Conservation (phyloP, 2,329 filamentous ascomycete species). For the Penicillium janthinellum region DNA sequence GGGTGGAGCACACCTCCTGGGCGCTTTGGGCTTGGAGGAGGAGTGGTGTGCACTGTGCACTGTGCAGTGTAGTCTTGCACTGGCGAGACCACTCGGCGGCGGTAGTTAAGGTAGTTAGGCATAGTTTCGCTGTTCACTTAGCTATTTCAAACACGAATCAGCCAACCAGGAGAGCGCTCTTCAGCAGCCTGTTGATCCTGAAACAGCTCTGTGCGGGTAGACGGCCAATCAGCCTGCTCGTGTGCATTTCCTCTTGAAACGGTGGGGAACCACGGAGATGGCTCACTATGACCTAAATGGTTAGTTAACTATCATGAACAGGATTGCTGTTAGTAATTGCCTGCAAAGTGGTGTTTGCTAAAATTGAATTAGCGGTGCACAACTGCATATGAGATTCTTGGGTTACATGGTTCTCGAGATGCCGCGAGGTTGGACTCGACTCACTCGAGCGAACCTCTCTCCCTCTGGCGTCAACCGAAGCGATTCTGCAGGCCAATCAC, state of each 20-base stretch:
- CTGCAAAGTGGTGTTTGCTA: background rate
- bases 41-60: too few relatives aligned
- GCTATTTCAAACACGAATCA: background rate
- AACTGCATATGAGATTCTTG: background rate
- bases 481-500: background rate
- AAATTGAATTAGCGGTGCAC: too few relatives aligned
- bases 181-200: constrained; percentile 10
- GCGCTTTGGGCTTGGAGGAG: constrained; percentile 9
- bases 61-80: constrained; percentile 4
- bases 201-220: constrained; percentile 23
- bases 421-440: background rate
- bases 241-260: constrained; percentile 18
- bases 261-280: constrained; percentile 4
- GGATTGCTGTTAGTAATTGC: background rate
- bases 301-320: background rate
- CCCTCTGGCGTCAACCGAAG: background rate
- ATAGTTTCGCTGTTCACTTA: background rate
- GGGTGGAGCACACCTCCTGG: constrained; percentile 13
- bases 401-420: background rate
- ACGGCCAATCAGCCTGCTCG: constrained; percentile 18
- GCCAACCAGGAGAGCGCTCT: background rate
- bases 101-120: background rate
- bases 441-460: background rate
- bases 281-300: background rate
- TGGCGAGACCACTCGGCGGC: constrained; percentile 3